A percentile compares a stretch with the other conserved stretches of the same genome.
Conservation (phyloP, 352 stramenopile genomes). For the Aphanomyces euteiches region DNA sequence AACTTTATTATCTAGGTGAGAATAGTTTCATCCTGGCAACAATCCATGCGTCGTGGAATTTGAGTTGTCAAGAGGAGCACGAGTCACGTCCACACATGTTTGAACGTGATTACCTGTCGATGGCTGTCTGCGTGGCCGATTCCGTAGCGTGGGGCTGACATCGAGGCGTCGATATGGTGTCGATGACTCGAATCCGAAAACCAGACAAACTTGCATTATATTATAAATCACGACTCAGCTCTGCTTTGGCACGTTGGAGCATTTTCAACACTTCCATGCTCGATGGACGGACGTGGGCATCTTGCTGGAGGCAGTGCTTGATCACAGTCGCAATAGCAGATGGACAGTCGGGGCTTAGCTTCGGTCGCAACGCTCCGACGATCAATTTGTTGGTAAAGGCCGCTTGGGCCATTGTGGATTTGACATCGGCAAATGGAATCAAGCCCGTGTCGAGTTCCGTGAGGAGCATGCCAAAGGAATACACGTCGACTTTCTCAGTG, state of each 20-base stretch:
- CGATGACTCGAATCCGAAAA: too few species aligned
- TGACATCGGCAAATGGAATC: conserved; percentile 15
- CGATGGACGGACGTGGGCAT: neutral
- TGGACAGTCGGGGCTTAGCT: neutral
- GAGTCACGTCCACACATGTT: too few species aligned
- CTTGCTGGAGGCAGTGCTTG: neutral
- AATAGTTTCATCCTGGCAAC: too few species aligned
- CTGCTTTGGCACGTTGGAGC: neutral
- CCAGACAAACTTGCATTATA: too few species aligned
- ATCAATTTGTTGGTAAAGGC: neutral
- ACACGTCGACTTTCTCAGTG: conserved; percentile 26
- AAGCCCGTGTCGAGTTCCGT: neutral
- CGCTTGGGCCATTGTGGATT: neutral
- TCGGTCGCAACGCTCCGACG: neutral
- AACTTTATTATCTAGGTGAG: too few species aligned
- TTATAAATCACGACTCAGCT: too few species aligned
- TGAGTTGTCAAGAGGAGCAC: too few species aligned
- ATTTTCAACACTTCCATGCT: neutral
- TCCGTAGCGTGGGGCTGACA: too few species aligned
- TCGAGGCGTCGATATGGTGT: too few species aligned
- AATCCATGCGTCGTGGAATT: too few species aligned
- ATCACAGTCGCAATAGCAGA: neutral
- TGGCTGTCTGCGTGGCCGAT: too few species aligned
- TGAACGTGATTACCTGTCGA: too few species aligned
- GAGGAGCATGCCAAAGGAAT: conserved; percentile 23